phyloP scores from a whole-genome alignment of 2,329 filamentous ascomycete species.

The Aureobasidium sp. region DNA sequence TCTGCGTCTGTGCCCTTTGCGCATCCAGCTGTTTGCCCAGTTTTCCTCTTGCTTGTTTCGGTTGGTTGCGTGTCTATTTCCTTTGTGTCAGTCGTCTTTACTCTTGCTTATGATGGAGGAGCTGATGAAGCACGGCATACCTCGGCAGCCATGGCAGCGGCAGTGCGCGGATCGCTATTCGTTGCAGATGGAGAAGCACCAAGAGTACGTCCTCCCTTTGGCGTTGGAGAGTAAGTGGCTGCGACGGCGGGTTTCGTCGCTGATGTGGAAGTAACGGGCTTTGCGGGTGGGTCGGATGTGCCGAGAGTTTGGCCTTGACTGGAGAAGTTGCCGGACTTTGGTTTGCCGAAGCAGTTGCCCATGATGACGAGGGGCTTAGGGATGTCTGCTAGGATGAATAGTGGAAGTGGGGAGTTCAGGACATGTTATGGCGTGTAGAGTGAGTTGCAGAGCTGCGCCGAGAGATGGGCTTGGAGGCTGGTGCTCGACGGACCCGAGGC shows the following conservation, averaged over 20 bases:
- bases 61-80: constrained; percentile 57
- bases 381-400: not conserved
- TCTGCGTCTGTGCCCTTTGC: constrained; percentile 65
- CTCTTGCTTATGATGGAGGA: not conserved
- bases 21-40: constrained; percentile 61
- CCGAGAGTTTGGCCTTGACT: constrained; percentile 65
- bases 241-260: constrained; percentile 14
- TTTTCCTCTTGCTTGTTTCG: constrained; percentile 54
- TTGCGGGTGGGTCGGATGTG: constrained; percentile 23
- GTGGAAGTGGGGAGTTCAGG: not conserved
- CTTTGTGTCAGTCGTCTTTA: constrained; percentile 14
- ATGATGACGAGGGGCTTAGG: constrained; percentile 39
- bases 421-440: not conserved
- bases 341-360: constrained; percentile 80
- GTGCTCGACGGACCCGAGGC: not conserved
- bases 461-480: not conserved
- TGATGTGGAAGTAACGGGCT: constrained; percentile 33
- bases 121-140: constrained; percentile 41
- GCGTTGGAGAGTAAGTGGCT: constrained; percentile 11
- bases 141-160: constrained; percentile 77
- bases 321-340: constrained; percentile 57
- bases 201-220: constrained; percentile 42
- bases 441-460: not conserved
- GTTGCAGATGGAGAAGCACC: not conserved
- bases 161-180: constrained; percentile 54